Evolutionary conservation across 2,329 filamentous ascomycete species (phyloP), one percentile per base, ranked within the genome.

Genomic region (Stachybotrys chartarum): DNA sequence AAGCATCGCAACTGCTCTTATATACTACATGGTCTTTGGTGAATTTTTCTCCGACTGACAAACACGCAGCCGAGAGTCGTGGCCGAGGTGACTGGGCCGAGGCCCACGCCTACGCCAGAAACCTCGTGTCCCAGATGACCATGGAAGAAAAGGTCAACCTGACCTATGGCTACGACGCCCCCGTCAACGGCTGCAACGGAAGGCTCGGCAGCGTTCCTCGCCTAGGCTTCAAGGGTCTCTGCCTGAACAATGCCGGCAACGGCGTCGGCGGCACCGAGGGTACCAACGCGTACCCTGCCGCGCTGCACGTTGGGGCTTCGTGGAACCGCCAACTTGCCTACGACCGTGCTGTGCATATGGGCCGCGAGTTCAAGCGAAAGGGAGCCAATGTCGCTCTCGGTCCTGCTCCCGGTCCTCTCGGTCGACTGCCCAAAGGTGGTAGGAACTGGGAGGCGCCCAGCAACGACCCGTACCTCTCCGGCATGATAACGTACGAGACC

Each of bases 91-190:
- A 56, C 30, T 88, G 85, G 85, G 72, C 74, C 8, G 72, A 74
- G 31, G 83, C 84, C 49, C 87, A 86, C 62, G 69, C 70, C 49
- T 82, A 79, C 58, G 85, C 85, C 1, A 73, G 77, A 42, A 65
- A 70, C 1, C 68, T 88, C 3, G 84, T 88, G 11, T 70, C 71
- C 30, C 77, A 81, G 52, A 81, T 88, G 79, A 88, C 84, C 0
- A 68, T 88, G 1, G 84, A 85, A 12, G 85, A 88, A 64, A 87
- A 85, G 64, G 82, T 72, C 42, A 78, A 79, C 56, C 49, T 51
- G 6, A 51, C 49, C 4, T 42, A 42, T 14, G 49, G 49, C 30
- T 30, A 32, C 30, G 30, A 11, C 24, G 30, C 49, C 24, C 30
- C 24, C 30, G 32, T 16, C 7, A 51, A 30, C 16, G 49, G 30